Conservation (phyloP, 176 grass and related monocot species). For the Carex pumila region DNA sequence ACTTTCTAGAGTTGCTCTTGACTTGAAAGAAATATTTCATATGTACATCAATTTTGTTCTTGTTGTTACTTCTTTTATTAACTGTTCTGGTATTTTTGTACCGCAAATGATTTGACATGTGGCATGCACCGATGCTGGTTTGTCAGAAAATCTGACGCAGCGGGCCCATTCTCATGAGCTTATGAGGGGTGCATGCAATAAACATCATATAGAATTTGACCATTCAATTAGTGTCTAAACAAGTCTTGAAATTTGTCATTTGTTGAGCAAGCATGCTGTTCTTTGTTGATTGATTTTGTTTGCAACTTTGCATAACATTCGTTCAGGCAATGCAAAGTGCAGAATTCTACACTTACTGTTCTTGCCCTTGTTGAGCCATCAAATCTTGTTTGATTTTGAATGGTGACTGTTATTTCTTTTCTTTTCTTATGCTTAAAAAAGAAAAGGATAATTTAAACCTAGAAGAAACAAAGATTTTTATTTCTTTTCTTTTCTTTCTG, state of each 20-base stretch:
- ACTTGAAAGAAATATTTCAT: conserved; percentile 39
- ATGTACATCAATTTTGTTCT: conserved; percentile 13
- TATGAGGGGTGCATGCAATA: neutral
- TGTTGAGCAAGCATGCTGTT: neutral
- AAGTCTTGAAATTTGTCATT: neutral
- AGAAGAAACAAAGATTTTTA: no score
- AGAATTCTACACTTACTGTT: neutral
- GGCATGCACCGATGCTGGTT: neutral
- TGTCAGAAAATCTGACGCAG: neutral
- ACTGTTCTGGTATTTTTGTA: conserved; percentile 6
- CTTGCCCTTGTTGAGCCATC: neutral
- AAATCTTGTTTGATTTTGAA: neutral
- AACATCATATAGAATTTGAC: neutral
- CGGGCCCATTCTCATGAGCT: neutral
- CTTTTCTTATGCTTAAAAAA: no score
- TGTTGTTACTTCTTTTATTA: neutral
- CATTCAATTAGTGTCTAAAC: neutral
- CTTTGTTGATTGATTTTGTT: neutral
- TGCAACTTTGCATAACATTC: neutral
- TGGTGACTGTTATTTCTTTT: no score
- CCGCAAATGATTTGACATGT: conserved; percentile 22
- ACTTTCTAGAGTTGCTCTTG: conserved; percentile 61
- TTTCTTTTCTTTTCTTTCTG: no score
- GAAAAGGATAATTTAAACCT: no score
- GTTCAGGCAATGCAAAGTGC: neutral